Base-by-base conservation (phyloP, 179 eudicot species). In the Silene noctiflora region DNA sequence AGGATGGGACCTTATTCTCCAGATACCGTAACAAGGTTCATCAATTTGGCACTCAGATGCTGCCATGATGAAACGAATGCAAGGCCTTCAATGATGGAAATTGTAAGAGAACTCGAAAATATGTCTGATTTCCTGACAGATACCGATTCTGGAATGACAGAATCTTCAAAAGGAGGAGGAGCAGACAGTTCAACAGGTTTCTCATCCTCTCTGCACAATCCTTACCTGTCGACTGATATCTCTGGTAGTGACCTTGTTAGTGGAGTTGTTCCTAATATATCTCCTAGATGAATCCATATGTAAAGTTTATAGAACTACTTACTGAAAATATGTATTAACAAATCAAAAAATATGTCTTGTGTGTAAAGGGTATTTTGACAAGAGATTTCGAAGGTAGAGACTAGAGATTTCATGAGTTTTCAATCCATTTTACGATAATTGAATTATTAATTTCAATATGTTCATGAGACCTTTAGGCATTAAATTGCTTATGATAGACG, bases 1-100 rank as follows among this genome's bases (percentile, higher is more conserved):
- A 62, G 71, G 31, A 88, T 92, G 91, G 97, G 97, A 53, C 78
- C 93, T 12, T 90, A 87, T 72, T 89, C 90, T 29, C 74, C 92
- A 1, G 97, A 90, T 72, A 82, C 87, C 39, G 86, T 87, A 69
- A 84, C 79, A 76, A 85, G 75, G 79, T 91, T 91, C 76, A 67
- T 86, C 65, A 76, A 22, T 72, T 81, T 91, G 78, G 91, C 90
- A 42, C 86, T 91, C 14, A 81, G 81, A 74, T 91, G 97, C 74
- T 90, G 92, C 79, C 89, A 77, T 35, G 94, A 88, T 2, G 87
- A 90, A 72, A 85, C 91, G 55, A 87, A 84, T 12, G 77, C 73
- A 61, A 79, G 97, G 59, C 94, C 97, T 12, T 78, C 87, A 1
- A 91, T 91, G 89, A 74, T 84, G 33, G 91, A 91, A 68, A 86